Base-by-base conservation (phyloP, 78 protist species). In the Cyanophora paradoxa region DNA sequence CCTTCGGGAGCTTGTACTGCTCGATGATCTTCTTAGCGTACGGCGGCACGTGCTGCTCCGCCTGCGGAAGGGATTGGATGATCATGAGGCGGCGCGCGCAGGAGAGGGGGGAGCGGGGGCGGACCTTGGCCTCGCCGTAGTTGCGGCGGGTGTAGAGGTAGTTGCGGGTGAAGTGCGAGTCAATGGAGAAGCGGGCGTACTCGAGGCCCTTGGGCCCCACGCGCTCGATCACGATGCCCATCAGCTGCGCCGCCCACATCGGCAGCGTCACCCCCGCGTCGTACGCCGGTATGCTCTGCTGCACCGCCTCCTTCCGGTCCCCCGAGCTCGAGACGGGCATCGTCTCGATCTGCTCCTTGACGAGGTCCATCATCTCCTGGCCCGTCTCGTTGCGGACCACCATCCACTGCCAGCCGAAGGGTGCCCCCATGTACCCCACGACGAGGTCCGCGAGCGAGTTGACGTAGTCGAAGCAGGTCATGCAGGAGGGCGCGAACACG, bases 361-460 rank as follows among this genome's bases (percentile, higher is more conserved):
- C 1, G 37, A 1, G 4, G 11, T 17, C 54, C 16, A 64, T 48
- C 70, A 64, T 39, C 28, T 3, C 14, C 36, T n/a, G 5, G 14
- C 70, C 70, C 14, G 37, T 7, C 37, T 2, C 54, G 34, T 64
- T 64, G 6, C 70, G 70, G 54, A 64, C 70, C 22, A 40, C 36
- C 22, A 64, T 52, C 48, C 20, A 28, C 36, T 28, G 70, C 1
- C 54, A 5, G 6, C 10, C 16, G 34, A 63, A 63, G 6, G 70
- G 70, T 3, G 70, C 70, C 6, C 31, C 70, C 65, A 68, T 68
- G 72, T 66, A 66, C 3, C 72, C 37, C 39, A 58, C 78, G 24
- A 75, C 80, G 14, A 75, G 62, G 52, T 75, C 80, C 20, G 80
- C 80, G 19, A 75, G 72, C 10, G 34, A 42, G 50, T 75, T 75